These are phyloP conservation scores for Ottelia alismoides DNA, from an alignment of 106 monocot genomes.

Conservation along the genomic window DNA sequence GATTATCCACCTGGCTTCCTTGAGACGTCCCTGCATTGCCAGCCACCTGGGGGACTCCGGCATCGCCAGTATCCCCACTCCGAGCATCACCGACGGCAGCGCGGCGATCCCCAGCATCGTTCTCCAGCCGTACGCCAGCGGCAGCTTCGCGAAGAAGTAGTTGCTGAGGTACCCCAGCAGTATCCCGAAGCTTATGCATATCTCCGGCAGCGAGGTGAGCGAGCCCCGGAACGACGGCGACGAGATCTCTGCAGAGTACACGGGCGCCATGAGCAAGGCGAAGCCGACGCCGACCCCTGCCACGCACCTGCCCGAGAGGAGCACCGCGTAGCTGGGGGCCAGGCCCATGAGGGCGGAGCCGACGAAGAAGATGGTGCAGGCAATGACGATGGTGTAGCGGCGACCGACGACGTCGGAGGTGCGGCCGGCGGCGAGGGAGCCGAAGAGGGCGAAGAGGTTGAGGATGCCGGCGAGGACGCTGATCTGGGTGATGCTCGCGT, in stretches of 20 bases:
- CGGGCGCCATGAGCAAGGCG: conserved; percentile 52
- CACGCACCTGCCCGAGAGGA: conserved; percentile 69
- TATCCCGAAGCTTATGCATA: conserved; percentile 23
- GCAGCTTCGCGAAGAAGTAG: conserved; percentile 18
- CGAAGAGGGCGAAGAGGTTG: conserved; percentile 60
- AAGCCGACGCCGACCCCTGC: conserved; percentile 75
- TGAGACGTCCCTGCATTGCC: conserved; percentile 15
- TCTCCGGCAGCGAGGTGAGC: conserved; percentile 22
- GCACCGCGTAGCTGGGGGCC: conserved; percentile 49
- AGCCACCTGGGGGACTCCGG: conserved; percentile 28
- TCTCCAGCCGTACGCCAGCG: conserved; percentile 12
- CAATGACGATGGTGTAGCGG: conserved; percentile 57
- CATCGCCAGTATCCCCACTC: conserved; percentile 17
- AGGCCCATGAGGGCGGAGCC: conserved; percentile 70
- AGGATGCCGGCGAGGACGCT: conserved; percentile 63
- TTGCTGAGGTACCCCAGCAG: conserved; percentile 22
- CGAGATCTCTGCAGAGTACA: conserved; percentile 26
- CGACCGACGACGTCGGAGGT: conserved; percentile 79
- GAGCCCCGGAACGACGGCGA: conserved; percentile 15
- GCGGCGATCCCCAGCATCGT: conserved; percentile 18
- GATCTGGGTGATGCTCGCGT: conserved; percentile 47
- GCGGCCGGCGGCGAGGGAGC: conserved; percentile 53
- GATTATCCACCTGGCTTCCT: conserved; percentile 11
- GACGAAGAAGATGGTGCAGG: conserved; percentile 50
- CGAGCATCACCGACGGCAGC: conserved; percentile 13